phyloP scores from a whole-genome alignment of 2,329 filamentous ascomycete species.

The Calonectria ilicicola region DNA sequence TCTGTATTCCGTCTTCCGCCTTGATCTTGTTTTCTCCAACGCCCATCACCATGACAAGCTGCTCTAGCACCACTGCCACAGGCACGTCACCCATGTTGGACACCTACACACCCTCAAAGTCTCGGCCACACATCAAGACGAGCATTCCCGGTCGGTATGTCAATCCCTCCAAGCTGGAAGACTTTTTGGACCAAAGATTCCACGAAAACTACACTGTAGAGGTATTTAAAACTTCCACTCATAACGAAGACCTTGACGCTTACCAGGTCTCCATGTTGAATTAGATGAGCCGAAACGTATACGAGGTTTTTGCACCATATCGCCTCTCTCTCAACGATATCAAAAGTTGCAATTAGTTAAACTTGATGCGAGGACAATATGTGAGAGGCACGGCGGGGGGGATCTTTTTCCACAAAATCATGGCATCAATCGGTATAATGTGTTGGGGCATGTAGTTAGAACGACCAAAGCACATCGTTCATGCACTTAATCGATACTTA shows the following conservation, averaged over 20 bases:
- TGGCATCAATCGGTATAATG: no score
- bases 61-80: no score
- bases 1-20: no score
- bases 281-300: conserved; percentile 13
- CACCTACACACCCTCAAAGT: not conserved
- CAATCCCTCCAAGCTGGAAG: conserved; percentile 7
- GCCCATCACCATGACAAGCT: not conserved
- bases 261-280: no score
- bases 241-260: no score
- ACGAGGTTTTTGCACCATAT: not conserved
- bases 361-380: no score
- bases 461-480: no score
- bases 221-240: not conserved
- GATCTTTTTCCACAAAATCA: no score
- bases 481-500: no score
- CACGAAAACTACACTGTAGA: conserved; percentile 6
- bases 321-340: not conserved
- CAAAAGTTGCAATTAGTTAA: not conserved
- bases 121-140: not conserved
- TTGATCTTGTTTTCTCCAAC: not conserved
- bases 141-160: conserved; percentile 11
- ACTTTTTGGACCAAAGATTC: conserved; percentile 4
- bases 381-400: no score
- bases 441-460: no score
- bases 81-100: not conserved